phyloP scores from a whole-genome alignment of 495 filamentous ascomycete genomes.

The Tuber calosporum region DNA sequence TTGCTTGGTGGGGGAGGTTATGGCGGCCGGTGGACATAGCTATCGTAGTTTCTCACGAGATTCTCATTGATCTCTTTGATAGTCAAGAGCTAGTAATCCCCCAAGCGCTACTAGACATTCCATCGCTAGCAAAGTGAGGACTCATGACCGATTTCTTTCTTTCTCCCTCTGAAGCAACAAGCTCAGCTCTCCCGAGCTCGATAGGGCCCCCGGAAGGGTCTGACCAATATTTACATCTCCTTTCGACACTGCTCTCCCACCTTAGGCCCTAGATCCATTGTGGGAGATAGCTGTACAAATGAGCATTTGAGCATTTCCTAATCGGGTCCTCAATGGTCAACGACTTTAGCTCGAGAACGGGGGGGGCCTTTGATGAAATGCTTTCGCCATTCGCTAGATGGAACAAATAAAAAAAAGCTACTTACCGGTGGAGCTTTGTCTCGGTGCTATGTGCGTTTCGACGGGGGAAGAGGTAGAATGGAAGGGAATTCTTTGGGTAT shows the following conservation, averaged over 20 bases:
- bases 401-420: neutral
- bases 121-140: neutral
- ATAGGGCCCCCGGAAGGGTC: neutral
- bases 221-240: neutral
- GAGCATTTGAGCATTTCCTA: conserved; percentile 21
- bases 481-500: neutral
- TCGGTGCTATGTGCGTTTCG: neutral
- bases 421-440: neutral
- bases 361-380: neutral
- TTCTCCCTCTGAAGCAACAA: neutral
- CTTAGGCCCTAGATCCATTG: neutral
- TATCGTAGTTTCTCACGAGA: neutral
- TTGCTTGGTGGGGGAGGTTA: neutral
- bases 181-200: neutral
- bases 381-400: neutral
- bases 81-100: neutral
- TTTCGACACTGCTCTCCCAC: neutral
- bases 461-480: neutral
- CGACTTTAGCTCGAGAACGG: neutral
- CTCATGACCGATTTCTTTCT: neutral
- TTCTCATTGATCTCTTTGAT: neutral
- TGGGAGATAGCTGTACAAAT: neutral
- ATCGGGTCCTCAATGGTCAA: conserved; percentile 26
- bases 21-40: neutral
- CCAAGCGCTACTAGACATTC: neutral